Conservation (phyloP, 768 basidiomycete genomes). For the Lentinus brumalis region DNA sequence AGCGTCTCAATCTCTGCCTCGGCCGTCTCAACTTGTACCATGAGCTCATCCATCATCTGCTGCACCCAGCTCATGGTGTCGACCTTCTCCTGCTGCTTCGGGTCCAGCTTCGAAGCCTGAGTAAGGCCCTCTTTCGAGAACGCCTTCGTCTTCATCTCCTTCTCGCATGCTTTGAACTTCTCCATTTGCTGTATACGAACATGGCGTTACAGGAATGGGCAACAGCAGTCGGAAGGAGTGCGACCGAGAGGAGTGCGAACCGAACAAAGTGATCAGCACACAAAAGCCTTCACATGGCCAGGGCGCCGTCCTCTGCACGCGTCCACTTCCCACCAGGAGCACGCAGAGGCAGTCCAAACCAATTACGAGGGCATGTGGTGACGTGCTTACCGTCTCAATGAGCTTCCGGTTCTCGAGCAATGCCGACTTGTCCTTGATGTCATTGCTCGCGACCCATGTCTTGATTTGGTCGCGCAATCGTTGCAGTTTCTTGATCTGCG, state of each 20-base stretch:
- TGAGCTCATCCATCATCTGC: conserved; percentile 85
- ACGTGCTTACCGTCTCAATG: conserved; percentile 87
- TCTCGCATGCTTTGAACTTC: conserved; percentile 99
- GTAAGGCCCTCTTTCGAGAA: conserved; percentile 99
- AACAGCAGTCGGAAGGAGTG: conserved; percentile 14
- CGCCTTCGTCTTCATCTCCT: conserved; percentile 99
- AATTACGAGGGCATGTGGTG: conserved; percentile 10
- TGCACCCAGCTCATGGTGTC: conserved; percentile 89
- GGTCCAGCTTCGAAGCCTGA: conserved; percentile 92
- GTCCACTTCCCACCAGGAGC: conserved; percentile 6
- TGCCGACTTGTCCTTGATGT: conserved; percentile 97
- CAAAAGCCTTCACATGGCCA: conserved; percentile 2
- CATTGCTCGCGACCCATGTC: conserved; percentile 95
- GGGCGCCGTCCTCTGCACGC: conserved; percentile 17
- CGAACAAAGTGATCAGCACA: conserved; percentile 10
- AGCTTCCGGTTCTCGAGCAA: conserved; percentile 92
- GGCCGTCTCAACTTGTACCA: conserved; percentile 88
- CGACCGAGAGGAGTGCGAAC: conserved; percentile 5
- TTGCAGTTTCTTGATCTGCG: conserved; percentile 96
- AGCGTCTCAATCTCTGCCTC: conserved; percentile 94
- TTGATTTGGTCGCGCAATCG: conserved; percentile 85
- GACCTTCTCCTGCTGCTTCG: conserved; percentile 94
- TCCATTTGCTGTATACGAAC: conserved; percentile 91
- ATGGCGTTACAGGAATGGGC: conserved; percentile 27
- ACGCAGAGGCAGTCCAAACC: conserved; percentile 3